phyloP scores from a whole-genome alignment of 2,329 filamentous ascomycete genomes.

The Claviceps africana region DNA sequence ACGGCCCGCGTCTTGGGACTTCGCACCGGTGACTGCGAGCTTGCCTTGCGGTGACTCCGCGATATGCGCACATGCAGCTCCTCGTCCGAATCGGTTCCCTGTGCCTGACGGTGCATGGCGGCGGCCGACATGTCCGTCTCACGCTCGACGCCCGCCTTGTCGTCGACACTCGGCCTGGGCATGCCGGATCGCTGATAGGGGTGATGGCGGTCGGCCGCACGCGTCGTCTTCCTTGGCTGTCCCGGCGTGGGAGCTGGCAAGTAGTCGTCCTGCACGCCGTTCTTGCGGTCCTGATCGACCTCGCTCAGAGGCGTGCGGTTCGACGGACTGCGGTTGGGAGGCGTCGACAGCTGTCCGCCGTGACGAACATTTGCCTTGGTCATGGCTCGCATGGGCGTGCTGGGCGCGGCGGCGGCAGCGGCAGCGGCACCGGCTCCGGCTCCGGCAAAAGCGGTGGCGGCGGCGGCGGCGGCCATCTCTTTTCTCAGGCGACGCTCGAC shows the following conservation, averaged over 20 bases:
- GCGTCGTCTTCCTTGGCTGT: slow-evolving; percentile 79
- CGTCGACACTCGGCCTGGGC: slow-evolving; percentile 26
- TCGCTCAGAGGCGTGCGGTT: slow-evolving; percentile 82
- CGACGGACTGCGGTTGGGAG: slow-evolving; percentile 63
- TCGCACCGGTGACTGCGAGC: slow-evolving; percentile 44
- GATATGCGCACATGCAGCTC: slow-evolving; percentile 61
- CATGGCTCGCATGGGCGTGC: slow-evolving; percentile 47
- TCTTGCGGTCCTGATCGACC: slow-evolving; percentile 66
- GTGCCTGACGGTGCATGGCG: slow-evolving; percentile 43
- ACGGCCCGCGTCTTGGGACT: slow-evolving; percentile 53
- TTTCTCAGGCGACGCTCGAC: slow-evolving; percentile 53
- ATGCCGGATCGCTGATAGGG: slow-evolving; percentile 49
- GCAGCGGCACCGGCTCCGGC: neutral
- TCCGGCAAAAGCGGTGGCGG: neutral
- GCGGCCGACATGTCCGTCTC: slow-evolving; percentile 44
- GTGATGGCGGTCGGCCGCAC: slow-evolving; percentile 61
- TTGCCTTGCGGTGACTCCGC: slow-evolving; percentile 51
- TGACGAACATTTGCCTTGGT: slow-evolving; percentile 46
- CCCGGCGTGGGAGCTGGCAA: slow-evolving; percentile 90
- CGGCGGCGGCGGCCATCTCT: slow-evolving; percentile 33
- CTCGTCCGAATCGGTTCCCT: slow-evolving; percentile 61
- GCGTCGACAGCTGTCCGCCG: slow-evolving; percentile 63
- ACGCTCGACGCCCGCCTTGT: slow-evolving; percentile 38
- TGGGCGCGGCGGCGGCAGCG: slow-evolving; percentile 29
- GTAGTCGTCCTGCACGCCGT: slow-evolving; percentile 70